A percentile compares a stretch with the other conserved stretches of the same genome.
Conservation (phyloP, 148 eudicot species). For the Vaccinium corymbosum region DNA sequence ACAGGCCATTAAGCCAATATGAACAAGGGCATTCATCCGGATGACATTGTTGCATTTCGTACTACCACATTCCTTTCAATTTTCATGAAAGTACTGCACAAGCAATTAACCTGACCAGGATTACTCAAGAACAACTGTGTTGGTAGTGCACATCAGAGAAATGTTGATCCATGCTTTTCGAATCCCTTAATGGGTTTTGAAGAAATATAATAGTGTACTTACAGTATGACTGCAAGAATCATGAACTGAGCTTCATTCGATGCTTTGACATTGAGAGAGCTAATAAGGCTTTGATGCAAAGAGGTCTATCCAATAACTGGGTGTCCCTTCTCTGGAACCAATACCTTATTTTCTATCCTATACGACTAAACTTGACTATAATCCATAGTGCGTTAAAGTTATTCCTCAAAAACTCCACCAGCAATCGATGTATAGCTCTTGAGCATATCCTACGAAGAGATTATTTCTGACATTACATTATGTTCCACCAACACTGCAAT, state of each 20-base stretch:
- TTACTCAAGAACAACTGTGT: neutral
- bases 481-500: neutral
- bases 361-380: neutral
- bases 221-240: neutral
- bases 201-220: neutral
- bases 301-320: neutral
- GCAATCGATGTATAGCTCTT: neutral
- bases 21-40: neutral
- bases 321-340: neutral
- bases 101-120: neutral
- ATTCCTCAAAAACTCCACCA: neutral
- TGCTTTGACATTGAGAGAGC: neutral
- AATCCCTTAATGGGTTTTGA: neutral
- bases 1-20: neutral
- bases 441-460: neutral
- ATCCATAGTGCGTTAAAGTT: neutral
- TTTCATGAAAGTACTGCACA: neutral
- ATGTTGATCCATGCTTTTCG: neutral
- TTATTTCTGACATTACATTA: neutral
- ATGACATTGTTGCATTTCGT: neutral
- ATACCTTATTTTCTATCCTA: neutral
- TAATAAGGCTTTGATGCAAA: neutral
- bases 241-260: neutral
- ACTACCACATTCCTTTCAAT: neutral
- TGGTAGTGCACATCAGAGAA: neutral